A percentile compares a stretch with the other conserved stretches of the same genome.
These are phyloP conservation scores for Globisporangium carolinianum DNA, from an alignment of 352 stramenopile species.

Conservation along the genomic window DNA sequence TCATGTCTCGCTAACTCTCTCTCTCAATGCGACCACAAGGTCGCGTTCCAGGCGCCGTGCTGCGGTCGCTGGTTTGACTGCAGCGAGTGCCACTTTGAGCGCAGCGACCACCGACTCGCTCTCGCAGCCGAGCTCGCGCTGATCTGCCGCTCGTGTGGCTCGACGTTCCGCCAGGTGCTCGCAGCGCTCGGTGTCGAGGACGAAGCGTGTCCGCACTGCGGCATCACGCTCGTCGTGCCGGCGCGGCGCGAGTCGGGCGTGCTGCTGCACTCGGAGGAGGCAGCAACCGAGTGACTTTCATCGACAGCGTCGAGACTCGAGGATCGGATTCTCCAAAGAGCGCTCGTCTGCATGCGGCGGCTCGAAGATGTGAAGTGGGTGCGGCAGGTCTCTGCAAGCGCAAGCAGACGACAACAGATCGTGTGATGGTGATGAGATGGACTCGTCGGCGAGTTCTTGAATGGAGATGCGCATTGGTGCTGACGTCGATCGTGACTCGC, in stretches of 20 bases:
- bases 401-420: no score
- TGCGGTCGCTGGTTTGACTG: conserved; percentile 78
- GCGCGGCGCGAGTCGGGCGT: conserved; percentile 2
- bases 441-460: not conserved
- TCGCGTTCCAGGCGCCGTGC: conserved; percentile 58
- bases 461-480: not conserved
- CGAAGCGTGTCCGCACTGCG: conserved; percentile 60
- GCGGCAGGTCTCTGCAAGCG: no score
- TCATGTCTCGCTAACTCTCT: no score
- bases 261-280: no score
- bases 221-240: conserved; percentile 30
- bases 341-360: conserved; percentile 7
- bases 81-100: conserved; percentile 67
- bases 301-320: not conserved
- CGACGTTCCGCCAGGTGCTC: conserved; percentile 61
- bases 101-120: conserved; percentile 45
- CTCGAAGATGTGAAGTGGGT: not conserved
- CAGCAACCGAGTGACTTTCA: no score
- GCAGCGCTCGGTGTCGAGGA: conserved; percentile 39
- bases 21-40: conserved; percentile 16
- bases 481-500: conserved; percentile 2
- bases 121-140: conserved; percentile 44
- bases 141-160: conserved; percentile 59
- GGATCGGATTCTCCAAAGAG: no score
- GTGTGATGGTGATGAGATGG: no score